Conservation (phyloP, 2,329 filamentous ascomycete genomes). For the Paraconiothyrium sp. region DNA sequence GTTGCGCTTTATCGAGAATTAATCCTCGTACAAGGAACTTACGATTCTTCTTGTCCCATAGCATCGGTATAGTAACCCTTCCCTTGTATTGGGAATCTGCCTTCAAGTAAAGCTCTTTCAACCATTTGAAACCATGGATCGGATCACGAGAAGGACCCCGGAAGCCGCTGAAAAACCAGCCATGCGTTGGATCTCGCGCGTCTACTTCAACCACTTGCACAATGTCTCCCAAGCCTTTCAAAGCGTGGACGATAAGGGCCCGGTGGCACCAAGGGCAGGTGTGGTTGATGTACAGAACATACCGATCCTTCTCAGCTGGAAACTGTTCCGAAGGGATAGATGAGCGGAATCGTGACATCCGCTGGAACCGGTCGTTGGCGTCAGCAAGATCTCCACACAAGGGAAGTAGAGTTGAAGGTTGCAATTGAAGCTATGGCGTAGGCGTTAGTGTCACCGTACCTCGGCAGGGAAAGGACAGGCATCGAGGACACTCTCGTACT, state of each 20-base stretch:
- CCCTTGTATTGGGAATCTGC: constrained; percentile 62
- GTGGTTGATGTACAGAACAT: constrained; percentile 68
- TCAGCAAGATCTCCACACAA: constrained; percentile 29
- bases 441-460: background rate
- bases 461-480: background rate
- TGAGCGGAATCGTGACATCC: constrained; percentile 66
- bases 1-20: background rate
- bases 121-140: constrained; percentile 40
- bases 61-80: constrained; percentile 82
- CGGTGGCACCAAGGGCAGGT: constrained; percentile 72
- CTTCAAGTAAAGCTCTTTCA: constrained; percentile 76
- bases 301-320: constrained; percentile 67
- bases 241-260: constrained; percentile 55
- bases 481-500: background rate
- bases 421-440: background rate
- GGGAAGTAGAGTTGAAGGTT: background rate
- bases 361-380: constrained; percentile 62
- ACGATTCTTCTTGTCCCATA: constrained; percentile 73
- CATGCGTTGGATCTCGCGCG: constrained; percentile 36
- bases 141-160: constrained; percentile 42
- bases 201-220: constrained; percentile 60
- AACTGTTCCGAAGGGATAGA: constrained; percentile 65
- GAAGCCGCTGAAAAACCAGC: constrained; percentile 45
- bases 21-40: background rate
- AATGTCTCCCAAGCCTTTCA: constrained; percentile 60